A percentile compares a stretch with the other conserved stretches of the same genome.
phyloP scores from a whole-genome alignment of 2,329 filamentous ascomycete species.

The Penicillium sp. region DNA sequence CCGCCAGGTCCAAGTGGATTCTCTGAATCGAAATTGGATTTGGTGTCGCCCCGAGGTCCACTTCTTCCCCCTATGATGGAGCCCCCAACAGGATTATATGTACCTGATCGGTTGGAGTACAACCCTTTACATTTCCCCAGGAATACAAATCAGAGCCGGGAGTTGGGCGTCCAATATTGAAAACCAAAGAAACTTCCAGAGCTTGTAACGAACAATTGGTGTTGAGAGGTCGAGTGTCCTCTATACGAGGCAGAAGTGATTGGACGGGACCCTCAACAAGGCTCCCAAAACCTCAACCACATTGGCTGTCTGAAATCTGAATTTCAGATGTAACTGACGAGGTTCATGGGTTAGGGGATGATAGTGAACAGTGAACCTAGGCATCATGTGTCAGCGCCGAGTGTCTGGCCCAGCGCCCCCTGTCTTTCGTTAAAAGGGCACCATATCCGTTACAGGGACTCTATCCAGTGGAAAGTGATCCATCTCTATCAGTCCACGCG shows the following conservation, averaged over 20 bases:
- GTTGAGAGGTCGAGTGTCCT: conserved; percentile 9
- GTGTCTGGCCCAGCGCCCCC: conserved; percentile 1
- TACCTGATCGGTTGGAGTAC: conserved; percentile 5
- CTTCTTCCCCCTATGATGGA: conserved; percentile 27
- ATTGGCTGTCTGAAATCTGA: not conserved
- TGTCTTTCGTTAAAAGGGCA: conserved; percentile 7
- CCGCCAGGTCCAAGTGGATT: conserved; percentile 16
- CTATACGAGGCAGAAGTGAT: too few species aligned
- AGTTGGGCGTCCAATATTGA: conserved; percentile 5
- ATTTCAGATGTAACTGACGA: too few species aligned
- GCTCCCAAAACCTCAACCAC: conserved; percentile 13
- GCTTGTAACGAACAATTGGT: too few species aligned
- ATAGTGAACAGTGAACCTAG: conserved; percentile 9
- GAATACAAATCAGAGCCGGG: conserved; percentile 1
- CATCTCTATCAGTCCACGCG: conserved; percentile 15
- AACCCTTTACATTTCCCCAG: too few species aligned
- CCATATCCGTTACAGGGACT: conserved; percentile 5
- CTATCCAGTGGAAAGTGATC: conserved; percentile 1
- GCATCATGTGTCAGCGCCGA: conserved; percentile 17
- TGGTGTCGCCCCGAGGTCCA: conserved; percentile 10
- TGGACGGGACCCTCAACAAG: conserved; percentile 7
- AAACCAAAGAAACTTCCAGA: not conserved
- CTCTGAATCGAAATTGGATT: conserved; percentile 9
- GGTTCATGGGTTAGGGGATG: not conserved
- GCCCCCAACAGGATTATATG: conserved; percentile 10